Base-by-base conservation (phyloP, 441 rosid species). In the Erysimum pusillum region DNA sequence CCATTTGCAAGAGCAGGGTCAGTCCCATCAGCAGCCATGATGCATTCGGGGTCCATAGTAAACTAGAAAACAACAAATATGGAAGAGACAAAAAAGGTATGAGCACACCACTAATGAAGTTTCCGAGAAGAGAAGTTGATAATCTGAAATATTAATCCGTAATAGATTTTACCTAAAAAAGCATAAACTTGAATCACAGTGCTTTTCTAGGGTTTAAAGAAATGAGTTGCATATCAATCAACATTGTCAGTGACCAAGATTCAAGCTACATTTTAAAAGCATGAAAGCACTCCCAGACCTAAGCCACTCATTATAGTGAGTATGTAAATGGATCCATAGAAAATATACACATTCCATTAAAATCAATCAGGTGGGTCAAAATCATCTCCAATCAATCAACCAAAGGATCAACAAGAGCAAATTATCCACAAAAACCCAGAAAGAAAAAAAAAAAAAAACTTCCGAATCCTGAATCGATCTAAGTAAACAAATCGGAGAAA, bases 11-110 rank as follows among this genome's bases (percentile, higher is more conserved):
- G 74, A 49, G 83, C 63, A 63, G 79, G 67, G 76, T 88, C 94
- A 74, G 75, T 72, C 80, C 86, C 92, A 76, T 78, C 86, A 57
- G 38, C 48, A 9, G 80, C 80, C 56, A 77, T 63, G 45, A 77
- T 28, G 54, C 62, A 73, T 70, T 86, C 88, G 8, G 83, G 72
- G 57, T 93, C 98, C 99, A 96, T 96, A 51, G 32, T 69, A 67
- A 80, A 85, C 89, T 88, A 73, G 57, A 77, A 81, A 58, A 64
- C 69, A n/a, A 72, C 58, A 79, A 59, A 66, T 38, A 74, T 39
- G 64, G 13, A 77, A 58, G 10, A 69, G 35, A 36, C 71, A 32
- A 3, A n/a, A 64, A 59, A 48, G 25, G 25, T 6, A 67, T 56
- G 1, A 11, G 18, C 51, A 38, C 41, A 48, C 52, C 18, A 71